Evolutionary conservation across 345 rosid genomes (phyloP).

Genomic region (Sisymbrium altissimum): DNA sequence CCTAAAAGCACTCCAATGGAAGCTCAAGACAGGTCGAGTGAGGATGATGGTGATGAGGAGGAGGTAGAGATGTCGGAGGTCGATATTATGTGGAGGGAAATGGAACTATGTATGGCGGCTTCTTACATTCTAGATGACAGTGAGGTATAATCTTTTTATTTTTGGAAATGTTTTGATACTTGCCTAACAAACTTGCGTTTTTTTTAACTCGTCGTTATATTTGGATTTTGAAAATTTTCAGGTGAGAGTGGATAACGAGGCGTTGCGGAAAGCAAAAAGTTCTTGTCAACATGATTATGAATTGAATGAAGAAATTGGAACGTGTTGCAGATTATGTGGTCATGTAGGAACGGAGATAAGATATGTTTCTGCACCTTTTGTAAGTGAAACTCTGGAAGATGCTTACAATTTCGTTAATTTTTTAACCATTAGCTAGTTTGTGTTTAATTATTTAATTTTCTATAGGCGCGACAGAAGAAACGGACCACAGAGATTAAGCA

Average conservation of each 20-base stretch:
- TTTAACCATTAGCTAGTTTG: neutral
- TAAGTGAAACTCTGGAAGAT: conserved; percentile 42
- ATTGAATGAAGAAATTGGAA: conserved; percentile 74
- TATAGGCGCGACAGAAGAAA: conserved; percentile 41
- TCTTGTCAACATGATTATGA: conserved; percentile 59
- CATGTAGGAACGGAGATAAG: conserved; percentile 66
- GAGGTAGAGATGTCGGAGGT: conserved; percentile 52
- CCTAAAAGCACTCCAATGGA: conserved; percentile 30
- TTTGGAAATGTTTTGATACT: neutral
- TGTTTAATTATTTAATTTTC: neutral
- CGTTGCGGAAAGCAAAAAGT: conserved; percentile 37
- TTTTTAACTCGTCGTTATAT: neutral
- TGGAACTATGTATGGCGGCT: conserved; percentile 77
- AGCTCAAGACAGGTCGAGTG: conserved; percentile 29
- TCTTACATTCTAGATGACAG: conserved; percentile 64
- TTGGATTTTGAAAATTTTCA: conserved; percentile 23
- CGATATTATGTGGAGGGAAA: conserved; percentile 82
- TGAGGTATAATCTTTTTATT: conserved; percentile 44
- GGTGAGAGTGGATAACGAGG: conserved; percentile 43
- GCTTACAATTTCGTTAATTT: neutral
- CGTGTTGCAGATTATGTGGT: conserved; percentile 64
- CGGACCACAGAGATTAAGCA: conserved; percentile 43
- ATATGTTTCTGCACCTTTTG: conserved; percentile 73
- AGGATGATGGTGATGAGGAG: conserved; percentile 42
- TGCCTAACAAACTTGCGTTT: neutral